Base-by-base conservation (phyloP, 148 eudicot species). In the Euryodendron excelsum region DNA sequence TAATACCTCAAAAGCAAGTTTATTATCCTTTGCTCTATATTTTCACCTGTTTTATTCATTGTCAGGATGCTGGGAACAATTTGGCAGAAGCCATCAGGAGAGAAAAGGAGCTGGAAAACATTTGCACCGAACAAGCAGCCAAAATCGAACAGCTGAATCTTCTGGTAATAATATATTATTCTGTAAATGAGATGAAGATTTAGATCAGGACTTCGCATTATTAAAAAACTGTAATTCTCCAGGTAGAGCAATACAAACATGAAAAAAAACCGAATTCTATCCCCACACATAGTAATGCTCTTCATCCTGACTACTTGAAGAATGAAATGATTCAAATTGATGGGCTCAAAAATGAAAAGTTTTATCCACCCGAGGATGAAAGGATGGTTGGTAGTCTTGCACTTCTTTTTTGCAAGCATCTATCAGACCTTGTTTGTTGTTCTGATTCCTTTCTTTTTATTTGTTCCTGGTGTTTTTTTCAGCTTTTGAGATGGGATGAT, bases 81-180 rank as follows among this genome's bases (percentile, higher is more conserved):
- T 78, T 34, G 66, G 70, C 79, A 73, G 80, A 79, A 72, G 86
- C 89, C 45, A 85, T 53, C 61, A 79, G 74, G 66, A 88, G 79
- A 72, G 81, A 82, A 70, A 88, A 83, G 79, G 92, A 91, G 73
- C 90, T 96, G 78, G 89, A 86, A 73, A 89, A 82, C 50, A 77
- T 88, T 71, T 93, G 97, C 78, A 70, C 25, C 75, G 92, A 90
- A 70, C 99, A 91, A 84, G 91, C 93, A 75, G 90, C 89, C 53
- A 86, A 96, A 82, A 89, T 96, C 81, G 97, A 91, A 86, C 92
- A 91, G 84, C 93, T 96, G 62, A 92, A 84, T 77, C 79, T 47
- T 67, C 79, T 86, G 98, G 99, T 96, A 79, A 61, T 23, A 44
- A 48, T 68, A 68, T 66, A 4, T 66, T 28, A 15, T 25, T 28